Percentiles rank a stretch among this genome's conserved stretches.
These are phyloP conservation scores for Microbotryum silenes-acaulis DNA, from an alignment of 1,284 basidiomycete species.

Conservation along the genomic window DNA sequence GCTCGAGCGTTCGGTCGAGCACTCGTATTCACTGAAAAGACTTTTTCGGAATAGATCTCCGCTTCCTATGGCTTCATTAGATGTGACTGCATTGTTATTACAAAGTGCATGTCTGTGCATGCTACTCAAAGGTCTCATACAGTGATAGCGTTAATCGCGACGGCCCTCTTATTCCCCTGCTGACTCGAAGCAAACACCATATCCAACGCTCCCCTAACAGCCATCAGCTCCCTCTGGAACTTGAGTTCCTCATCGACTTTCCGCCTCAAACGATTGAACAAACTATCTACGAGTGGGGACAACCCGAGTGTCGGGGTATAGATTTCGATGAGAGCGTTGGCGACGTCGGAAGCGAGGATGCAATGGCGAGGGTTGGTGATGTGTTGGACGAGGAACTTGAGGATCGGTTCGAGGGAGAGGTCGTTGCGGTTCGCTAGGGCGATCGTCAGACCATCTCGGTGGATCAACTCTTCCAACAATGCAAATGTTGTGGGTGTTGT, in stretches of 20 bases:
- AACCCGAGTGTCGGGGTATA: conserved; percentile 86
- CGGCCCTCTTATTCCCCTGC: background rate
- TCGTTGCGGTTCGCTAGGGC: conserved; percentile 89
- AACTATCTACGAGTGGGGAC: conserved; percentile 81
- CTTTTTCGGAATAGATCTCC: no score
- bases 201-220: conserved; percentile 78
- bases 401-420: conserved; percentile 82
- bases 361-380: conserved; percentile 86
- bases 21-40: no score
- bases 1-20: no score
- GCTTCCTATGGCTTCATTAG: no score
- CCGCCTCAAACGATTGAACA: conserved; percentile 73
- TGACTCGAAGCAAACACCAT: conserved; percentile 55
- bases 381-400: conserved; percentile 75
- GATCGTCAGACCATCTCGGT: conserved; percentile 78
- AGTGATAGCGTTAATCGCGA: no score
- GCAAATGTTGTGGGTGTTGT: conserved; percentile 81
- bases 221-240: conserved; percentile 82
- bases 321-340: conserved; percentile 78
- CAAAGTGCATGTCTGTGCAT: no score
- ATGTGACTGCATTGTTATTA: no score
- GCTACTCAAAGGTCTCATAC: no score
- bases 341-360: conserved; percentile 74
- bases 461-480: conserved; percentile 84
- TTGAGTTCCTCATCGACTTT: conserved; percentile 76